phyloP scores from a whole-genome alignment of 2,329 filamentous ascomycete species.

The Pyrenophora teres region DNA sequence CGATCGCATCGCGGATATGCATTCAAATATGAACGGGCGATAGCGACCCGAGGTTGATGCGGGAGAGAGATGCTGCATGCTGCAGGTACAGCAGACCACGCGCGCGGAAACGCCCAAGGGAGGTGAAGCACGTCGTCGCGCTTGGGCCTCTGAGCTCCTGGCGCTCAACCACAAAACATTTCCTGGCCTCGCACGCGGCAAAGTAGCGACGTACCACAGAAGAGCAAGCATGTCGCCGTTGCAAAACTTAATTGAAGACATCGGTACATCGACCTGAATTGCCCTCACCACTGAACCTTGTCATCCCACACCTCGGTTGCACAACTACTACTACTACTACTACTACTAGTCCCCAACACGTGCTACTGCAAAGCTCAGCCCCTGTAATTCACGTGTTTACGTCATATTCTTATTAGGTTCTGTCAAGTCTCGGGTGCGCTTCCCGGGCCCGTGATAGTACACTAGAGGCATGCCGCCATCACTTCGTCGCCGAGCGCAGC shows the following conservation, averaged over 20 bases:
- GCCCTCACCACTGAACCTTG: no score
- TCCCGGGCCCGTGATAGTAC: slow-evolving; percentile 7
- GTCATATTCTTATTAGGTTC: neutral
- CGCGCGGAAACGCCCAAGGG: slow-evolving; percentile 13
- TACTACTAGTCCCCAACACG: neutral
- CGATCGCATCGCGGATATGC: slow-evolving; percentile 2
- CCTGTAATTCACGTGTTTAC: no score
- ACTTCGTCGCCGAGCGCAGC: slow-evolving; percentile 29
- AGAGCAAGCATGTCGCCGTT: no score
- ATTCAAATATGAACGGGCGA: slow-evolving; percentile 2
- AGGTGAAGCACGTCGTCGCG: neutral
- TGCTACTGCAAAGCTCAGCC: neutral
- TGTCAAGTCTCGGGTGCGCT: neutral
- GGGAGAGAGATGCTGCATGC: slow-evolving; percentile 4
- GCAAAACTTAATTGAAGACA: no score
- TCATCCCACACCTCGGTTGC: neutral
- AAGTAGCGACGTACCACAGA: neutral
- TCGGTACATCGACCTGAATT: no score
- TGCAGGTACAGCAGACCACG: slow-evolving; percentile 12
- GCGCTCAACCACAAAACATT: slow-evolving; percentile 4
- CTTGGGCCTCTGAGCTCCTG: neutral
- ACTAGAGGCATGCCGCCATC: slow-evolving; percentile 33
- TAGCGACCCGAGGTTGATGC: neutral
- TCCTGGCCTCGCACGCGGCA: slow-evolving; percentile 1
- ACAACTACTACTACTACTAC: no score